These are phyloP conservation scores for Trichoderma parareesei DNA, from an alignment of 495 filamentous ascomycete genomes.

Conservation along the genomic window DNA sequence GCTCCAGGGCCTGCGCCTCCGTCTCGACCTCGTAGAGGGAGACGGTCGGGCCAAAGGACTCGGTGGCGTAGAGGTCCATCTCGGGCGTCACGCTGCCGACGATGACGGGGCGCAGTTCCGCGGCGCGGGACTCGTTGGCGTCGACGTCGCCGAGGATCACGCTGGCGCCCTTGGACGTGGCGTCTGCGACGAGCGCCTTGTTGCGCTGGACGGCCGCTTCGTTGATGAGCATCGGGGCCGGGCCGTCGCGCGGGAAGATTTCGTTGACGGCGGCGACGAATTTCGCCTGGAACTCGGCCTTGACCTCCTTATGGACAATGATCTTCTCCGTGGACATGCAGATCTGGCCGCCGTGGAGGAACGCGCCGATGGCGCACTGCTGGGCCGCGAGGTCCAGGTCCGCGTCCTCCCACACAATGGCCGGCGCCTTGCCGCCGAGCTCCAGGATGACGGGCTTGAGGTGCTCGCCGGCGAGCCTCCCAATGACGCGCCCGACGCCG, in stretches of 20 bases:
- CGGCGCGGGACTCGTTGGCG: slow-evolving; percentile 36
- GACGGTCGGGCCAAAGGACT: slow-evolving; percentile 78
- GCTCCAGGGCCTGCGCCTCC: slow-evolving; percentile 61
- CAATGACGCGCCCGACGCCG: slow-evolving; percentile 49
- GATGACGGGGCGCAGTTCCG: slow-evolving; percentile 64
- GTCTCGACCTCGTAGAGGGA: slow-evolving; percentile 45
- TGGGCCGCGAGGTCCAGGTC: slow-evolving; percentile 50
- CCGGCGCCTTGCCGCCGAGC: slow-evolving; percentile 58
- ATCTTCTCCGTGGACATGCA: slow-evolving; percentile 92
- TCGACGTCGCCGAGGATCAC: slow-evolving; percentile 51
- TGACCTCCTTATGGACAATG: slow-evolving; percentile 65
- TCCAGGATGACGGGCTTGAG: slow-evolving; percentile 65
- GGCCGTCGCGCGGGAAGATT: slow-evolving; percentile 39
- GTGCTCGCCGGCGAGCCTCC: slow-evolving; percentile 46
- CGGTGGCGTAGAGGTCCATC: slow-evolving; percentile 76
- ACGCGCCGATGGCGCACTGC: slow-evolving; percentile 43
- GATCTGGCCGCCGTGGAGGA: slow-evolving; percentile 65
- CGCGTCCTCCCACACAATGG: slow-evolving; percentile 59
- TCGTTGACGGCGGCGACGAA: slow-evolving; percentile 45
- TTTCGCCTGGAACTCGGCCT: slow-evolving; percentile 54
- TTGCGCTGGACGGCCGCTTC: slow-evolving; percentile 55
- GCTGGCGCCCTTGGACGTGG: slow-evolving; percentile 59
- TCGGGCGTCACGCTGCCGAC: slow-evolving; percentile 60
- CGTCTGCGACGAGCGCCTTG: slow-evolving; percentile 56
- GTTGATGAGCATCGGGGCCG: slow-evolving; percentile 55